Base-by-base conservation (phyloP, 495 filamentous ascomycete species). In the Cenococcum geophilum region DNA sequence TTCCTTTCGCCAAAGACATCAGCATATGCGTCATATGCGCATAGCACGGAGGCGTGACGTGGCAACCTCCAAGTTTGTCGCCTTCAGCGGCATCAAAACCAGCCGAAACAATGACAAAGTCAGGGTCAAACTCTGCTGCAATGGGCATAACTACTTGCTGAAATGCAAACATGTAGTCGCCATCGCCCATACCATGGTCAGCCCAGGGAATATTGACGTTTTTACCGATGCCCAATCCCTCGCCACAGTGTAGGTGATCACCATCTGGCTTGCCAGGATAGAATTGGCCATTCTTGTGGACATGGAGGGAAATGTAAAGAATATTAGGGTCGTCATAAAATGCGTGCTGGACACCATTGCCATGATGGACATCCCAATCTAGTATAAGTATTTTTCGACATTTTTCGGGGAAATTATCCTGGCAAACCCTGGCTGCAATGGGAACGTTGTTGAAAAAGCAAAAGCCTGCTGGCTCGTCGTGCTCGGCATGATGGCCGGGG, bases 11-110 rank as follows among this genome's bases (percentile, higher is more conserved):
- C n/a, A 99, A 81, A 12, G 87, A 86, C 91, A 97, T 97, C 18
- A 99, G 81, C 92, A 97, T 96, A 69, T 96, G 89, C 9, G 95
- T 97, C 93, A 99, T 97, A 68, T 97, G 92, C 20, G 91, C 90
- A 71, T 97, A 99, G 69, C 95, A 92, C 22, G 84, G 74, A 0
- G 93, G 93, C 0, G 91, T 86, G 5, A 97, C 92, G 66, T 87
- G 91, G 71, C 95, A 99, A 35, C 86, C 89, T 40, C 93, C 93
- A 20, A 99, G 80, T 57, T 89, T 85, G 73, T 99, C 93, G 8
- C 95, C 93, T 47, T 83, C 89, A 1, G 93, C 93, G 5, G 93
- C 93, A 74, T 99, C 93, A 61, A 99, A 99, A 1, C 93, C 93
- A 62, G 93, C 92, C 5, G 95, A 91, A 54, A 99, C 76, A 62